Conservation (phyloP, 208 protist genomes). For the Crithidia brevicula region DNA sequence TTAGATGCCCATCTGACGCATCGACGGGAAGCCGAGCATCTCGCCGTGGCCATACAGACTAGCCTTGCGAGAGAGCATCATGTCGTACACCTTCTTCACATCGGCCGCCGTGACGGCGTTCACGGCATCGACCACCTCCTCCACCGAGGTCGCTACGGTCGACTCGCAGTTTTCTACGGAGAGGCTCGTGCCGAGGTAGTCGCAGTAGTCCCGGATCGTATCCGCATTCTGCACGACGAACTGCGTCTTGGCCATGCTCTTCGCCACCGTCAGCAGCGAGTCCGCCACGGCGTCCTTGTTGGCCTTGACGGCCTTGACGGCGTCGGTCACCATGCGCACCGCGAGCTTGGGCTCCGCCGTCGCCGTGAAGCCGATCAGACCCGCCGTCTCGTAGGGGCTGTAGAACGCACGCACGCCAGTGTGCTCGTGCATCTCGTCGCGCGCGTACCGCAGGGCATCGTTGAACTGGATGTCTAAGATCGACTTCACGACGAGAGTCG, state of each 20-base stretch:
- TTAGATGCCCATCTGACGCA: constrained; percentile 83
- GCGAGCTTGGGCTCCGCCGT: constrained; percentile 50
- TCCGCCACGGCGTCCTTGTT: constrained; percentile 41
- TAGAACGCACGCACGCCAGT: constrained; percentile 80
- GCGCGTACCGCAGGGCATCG: constrained; percentile 49
- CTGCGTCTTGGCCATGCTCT: constrained; percentile 63
- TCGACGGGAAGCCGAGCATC: constrained; percentile 80
- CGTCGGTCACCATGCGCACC: constrained; percentile 67
- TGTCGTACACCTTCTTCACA: constrained; percentile 70
- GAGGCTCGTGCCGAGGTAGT: constrained; percentile 86
- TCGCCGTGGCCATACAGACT: constrained; percentile 85
- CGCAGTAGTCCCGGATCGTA: constrained; percentile 81
- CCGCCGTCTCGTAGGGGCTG: constrained; percentile 75
- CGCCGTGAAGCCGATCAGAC: constrained; percentile 83
- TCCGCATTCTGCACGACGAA: constrained; percentile 68
- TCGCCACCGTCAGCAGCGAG: constrained; percentile 52
- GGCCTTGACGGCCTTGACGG: constrained; percentile 53
- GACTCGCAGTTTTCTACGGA: constrained; percentile 35
- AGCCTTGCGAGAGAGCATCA: constrained; percentile 66
- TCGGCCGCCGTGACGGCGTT: constrained; percentile 56
- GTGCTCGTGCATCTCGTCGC: constrained; percentile 45
- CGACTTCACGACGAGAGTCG: constrained; percentile 68
- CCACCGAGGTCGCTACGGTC: constrained; percentile 42
- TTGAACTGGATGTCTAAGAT: constrained; percentile 73
- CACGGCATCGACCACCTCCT: constrained; percentile 73